Percentiles rank a stretch among this genome's conserved stretches.
phyloP scores from a whole-genome alignment of 345 rosid genomes.

The Schrenkiella parvula region DNA sequence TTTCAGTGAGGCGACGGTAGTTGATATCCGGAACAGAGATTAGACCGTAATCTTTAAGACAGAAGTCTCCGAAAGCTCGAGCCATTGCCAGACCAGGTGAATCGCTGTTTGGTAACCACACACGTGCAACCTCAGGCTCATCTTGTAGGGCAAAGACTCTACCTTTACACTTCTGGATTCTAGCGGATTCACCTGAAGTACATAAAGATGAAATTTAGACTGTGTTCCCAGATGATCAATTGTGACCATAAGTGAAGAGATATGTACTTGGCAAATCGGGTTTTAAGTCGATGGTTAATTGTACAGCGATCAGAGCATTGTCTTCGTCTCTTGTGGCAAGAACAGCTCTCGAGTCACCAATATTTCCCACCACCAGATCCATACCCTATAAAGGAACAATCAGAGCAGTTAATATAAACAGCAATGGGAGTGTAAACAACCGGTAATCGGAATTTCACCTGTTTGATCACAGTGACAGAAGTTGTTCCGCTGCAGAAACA shows the following conservation, averaged over 20 bases:
- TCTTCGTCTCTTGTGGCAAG: slow-evolving; percentile 69
- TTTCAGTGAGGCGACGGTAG: slow-evolving; percentile 58
- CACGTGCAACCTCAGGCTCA: slow-evolving; percentile 96
- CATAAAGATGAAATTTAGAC: slow-evolving; percentile 10
- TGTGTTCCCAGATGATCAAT: background rate
- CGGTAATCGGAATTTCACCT: slow-evolving; percentile 39
- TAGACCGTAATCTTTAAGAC: slow-evolving; percentile 90
- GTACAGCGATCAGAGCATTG: slow-evolving; percentile 57
- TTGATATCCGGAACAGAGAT: slow-evolving; percentile 84
- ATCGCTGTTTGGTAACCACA: slow-evolving; percentile 89
- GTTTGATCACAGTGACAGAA: slow-evolving; percentile 81
- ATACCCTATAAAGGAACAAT: slow-evolving; percentile 50
- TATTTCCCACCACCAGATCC: slow-evolving; percentile 71
- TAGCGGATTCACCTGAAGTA: slow-evolving; percentile 73
- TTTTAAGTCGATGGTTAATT: slow-evolving; percentile 88
- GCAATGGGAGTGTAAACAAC: background rate
- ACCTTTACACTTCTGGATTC: slow-evolving; percentile 87
- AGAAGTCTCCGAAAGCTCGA: slow-evolving; percentile 97
- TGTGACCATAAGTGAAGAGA: slow-evolving; percentile 29
- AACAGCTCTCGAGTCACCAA: slow-evolving; percentile 94
- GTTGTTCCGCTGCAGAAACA: slow-evolving; percentile 98
- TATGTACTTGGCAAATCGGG: slow-evolving; percentile 86
- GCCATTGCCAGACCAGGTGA: slow-evolving; percentile 99
- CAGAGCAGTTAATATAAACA: background rate
- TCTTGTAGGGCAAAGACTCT: slow-evolving; percentile 94